Conservation (phyloP, 352 stramenopile species). For the Globisporangium rhizosaccharum region DNA sequence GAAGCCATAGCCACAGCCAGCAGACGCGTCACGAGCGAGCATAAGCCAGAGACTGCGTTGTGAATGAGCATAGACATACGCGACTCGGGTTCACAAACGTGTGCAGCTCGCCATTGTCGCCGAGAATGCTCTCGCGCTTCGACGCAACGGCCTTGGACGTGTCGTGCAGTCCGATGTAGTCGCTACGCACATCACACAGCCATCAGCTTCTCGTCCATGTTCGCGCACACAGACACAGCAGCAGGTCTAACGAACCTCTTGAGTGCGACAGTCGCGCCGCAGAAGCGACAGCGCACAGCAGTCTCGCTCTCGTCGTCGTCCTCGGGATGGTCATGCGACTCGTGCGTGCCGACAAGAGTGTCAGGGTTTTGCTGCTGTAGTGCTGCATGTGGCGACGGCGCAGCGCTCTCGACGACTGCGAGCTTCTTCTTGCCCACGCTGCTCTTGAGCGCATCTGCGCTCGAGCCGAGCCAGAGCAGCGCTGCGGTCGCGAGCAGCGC, state of each 20-base stretch:
- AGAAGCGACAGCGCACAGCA: conserved; percentile 71
- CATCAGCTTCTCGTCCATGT: background rate
- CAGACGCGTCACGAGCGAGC: no score
- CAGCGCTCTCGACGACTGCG: conserved; percentile 1
- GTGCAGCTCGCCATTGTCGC: conserved; percentile 49
- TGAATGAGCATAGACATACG: conserved; percentile 21
- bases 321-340: conserved; percentile 14
- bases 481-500: background rate
- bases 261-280: conserved; percentile 55
- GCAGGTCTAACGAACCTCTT: conserved; percentile 36
- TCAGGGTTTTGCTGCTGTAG: background rate
- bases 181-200: conserved; percentile 23
- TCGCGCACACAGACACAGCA: no score
- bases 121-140: conserved; percentile 42
- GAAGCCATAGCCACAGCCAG: no score
- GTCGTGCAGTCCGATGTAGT: conserved; percentile 67
- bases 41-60: no score
- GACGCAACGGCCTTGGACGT: conserved; percentile 65
- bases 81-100: conserved; percentile 74
- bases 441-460: conserved; percentile 1
- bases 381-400: background rate
- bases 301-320: conserved; percentile 18
- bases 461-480: background rate
- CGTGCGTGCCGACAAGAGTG: background rate
- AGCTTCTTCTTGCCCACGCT: conserved; percentile 2